Base-by-base conservation (phyloP, 1,139 yeast genomes). In the Citeromyces hawaiiensis region DNA sequence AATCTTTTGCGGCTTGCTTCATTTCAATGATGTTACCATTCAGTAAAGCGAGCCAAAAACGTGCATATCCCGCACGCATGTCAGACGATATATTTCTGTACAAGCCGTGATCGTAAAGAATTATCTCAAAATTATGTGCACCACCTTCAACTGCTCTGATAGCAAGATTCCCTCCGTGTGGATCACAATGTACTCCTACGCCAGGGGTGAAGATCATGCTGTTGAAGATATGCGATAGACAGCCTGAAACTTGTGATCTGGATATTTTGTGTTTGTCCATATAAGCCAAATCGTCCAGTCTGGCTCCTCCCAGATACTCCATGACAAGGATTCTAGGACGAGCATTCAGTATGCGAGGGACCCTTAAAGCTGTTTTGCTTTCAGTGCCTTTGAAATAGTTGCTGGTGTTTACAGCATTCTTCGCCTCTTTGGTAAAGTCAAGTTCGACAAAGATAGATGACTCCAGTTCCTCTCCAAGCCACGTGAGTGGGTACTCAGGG, bases 101-200 rank as follows among this genome's bases (percentile, higher is more conserved):
- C 27, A 93, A 66, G 0, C 98, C 99, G 57, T 93, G 98, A 57
- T 93, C 99, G 54, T 87, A 93, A 27, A 93, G 65, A 9, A 93
- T 66, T 42, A 93, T 83, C 57, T 93, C 98, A 55, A 91, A 93
- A 55, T 91, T 88, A 55, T 79, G 85, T 2, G 76, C 73, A 39
- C 65, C 61, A 5, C 46, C 38, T 19, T 53, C 52, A 45, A 65
- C 51, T 2, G 70, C 60, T 41, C 87, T 63, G 16, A 91, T 85
- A 0, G 97, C 96, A 45, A 91, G 65, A 51, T 91, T 93, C 1
- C 99, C 99, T 11, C 95, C 96, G 57, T 91, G 99, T 1, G 98
- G 98, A 56, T 91, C 99, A 61, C 98, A 91, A 56, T 91, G 99
- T 39, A 91, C 72, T 0, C 88, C 87, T 14, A 86, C 96, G 23